A percentile compares a stretch with the other conserved stretches of the same genome.
These are phyloP conservation scores for Datisca glomerata DNA, from an alignment of 306 rosid genomes.

Conservation along the genomic window DNA sequence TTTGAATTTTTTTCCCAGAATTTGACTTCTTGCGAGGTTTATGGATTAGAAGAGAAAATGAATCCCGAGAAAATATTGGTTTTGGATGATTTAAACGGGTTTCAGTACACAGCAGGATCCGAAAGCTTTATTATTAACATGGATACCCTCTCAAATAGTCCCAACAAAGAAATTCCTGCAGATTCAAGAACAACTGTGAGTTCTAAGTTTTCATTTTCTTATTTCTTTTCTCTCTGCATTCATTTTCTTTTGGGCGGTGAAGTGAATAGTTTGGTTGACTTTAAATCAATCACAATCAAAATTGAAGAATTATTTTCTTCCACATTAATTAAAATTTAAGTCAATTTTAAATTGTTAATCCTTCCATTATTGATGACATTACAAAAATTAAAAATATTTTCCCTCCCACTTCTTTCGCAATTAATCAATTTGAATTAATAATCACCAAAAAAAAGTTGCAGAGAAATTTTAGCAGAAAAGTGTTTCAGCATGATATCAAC, in stretches of 20 bases:
- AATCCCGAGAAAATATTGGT: neutral
- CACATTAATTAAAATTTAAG: too few relatives aligned
- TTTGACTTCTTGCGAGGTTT: neutral
- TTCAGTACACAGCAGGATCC: neutral
- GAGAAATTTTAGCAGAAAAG: neutral
- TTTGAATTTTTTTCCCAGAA: neutral
- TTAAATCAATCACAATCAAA: too few relatives aligned
- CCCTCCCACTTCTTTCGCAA: too few relatives aligned
- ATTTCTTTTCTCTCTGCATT: neutral
- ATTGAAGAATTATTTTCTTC: too few relatives aligned
- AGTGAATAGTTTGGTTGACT: too few relatives aligned
- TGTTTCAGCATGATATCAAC: neutral
- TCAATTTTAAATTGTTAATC: too few relatives aligned
- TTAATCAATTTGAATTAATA: neutral
- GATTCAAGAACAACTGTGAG: neutral
- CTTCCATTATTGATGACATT: too few relatives aligned
- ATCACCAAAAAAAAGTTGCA: neutral
- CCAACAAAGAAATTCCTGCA: neutral
- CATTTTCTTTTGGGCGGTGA: neutral
- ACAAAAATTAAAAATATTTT: too few relatives aligned
- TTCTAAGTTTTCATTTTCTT: neutral
- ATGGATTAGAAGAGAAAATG: neutral
- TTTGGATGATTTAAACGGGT: neutral
- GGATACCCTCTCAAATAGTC: neutral
- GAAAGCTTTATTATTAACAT: neutral